These are phyloP conservation scores for Fagus crenata DNA, from an alignment of 306 rosid species.

Conservation along the genomic window DNA sequence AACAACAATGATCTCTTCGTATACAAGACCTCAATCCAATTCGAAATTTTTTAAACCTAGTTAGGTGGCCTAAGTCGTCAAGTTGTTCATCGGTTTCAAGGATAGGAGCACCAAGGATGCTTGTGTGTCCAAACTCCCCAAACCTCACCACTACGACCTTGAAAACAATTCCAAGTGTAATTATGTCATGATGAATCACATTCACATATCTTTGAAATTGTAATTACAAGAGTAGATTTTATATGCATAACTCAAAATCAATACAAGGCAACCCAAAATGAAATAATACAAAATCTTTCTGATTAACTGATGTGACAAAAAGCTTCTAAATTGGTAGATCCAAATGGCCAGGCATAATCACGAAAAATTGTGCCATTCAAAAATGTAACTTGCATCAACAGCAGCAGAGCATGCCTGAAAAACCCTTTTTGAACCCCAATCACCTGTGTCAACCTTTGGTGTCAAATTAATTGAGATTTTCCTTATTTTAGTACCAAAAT, in stretches of 20 bases:
- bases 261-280: constrained; percentile 22
- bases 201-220: constrained; percentile 6
- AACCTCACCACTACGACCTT: too few species aligned
- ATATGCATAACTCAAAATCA: not conserved
- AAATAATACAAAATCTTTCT: constrained; percentile 5
- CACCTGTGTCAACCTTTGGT: constrained; percentile 3
- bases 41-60: too few species aligned
- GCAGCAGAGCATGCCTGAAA: not conserved
- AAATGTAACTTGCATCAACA: not conserved
- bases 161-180: not conserved
- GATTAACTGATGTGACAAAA: constrained; percentile 11
- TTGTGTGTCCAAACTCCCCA: too few species aligned
- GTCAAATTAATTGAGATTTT: constrained; percentile 2
- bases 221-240: not conserved
- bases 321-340: constrained; percentile 15
- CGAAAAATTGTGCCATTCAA: constrained; percentile 11
- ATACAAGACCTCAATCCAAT: too few species aligned
- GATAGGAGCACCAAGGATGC: too few species aligned
- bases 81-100: too few species aligned
- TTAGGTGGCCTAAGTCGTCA: too few species aligned
- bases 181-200: not conserved
- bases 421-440: constrained; percentile 13
- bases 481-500: constrained; percentile 32
- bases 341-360: constrained; percentile 25
- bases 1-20: too few species aligned